Base-by-base conservation (phyloP, 2,329 filamentous ascomycete species). In the Canariomyces notabilis region DNA sequence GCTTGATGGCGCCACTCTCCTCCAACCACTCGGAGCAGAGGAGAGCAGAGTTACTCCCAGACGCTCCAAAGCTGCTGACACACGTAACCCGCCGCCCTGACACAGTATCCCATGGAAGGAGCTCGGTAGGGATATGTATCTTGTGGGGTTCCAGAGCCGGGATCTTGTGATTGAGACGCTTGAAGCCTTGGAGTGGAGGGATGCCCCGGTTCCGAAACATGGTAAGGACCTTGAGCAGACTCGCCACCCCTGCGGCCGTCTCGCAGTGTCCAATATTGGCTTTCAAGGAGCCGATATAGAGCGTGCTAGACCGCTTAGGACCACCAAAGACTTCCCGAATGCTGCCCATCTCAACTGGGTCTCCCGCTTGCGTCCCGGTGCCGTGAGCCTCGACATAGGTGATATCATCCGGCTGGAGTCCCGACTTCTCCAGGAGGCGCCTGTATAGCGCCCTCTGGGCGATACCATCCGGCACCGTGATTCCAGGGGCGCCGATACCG, bases 351-450 rank as follows among this genome's bases (percentile, higher is more conserved):
- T 74, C 71, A 16, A 62, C 56, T 0, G 66, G 64, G 44, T 74
- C 71, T 6, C 71, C 71, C 1, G 63, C 61, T 7, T 53, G 51
- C 2, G 71, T 74, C 3, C 69, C 69, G 0, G 70, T 72, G 6
- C 69, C 69, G 33, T 71, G 67, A 21, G 44, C 48, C 43, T 55
- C 55, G 18, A 57, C 46, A 20, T 49, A 52, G 6, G 39, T 44
- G 12, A 52, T 44, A 3, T 43, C 26, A 2, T 42, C 6, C 3
- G 39, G 41, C 5, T 34, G 20, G 4, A 57, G 23, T 2, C 22
- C 36, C 6, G 37, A 47, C 2, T 35, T 14, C 8, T 22, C 12
- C 5, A 53, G 42, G 2, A 51, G 43, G 7, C 44, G 31, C 2
- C 29, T 20, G 7, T 45, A 45, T 1, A 56, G 37, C 14, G n/a